phyloP scores from a whole-genome alignment of 305 asterid species.

The Fraxinus baroniana region DNA sequence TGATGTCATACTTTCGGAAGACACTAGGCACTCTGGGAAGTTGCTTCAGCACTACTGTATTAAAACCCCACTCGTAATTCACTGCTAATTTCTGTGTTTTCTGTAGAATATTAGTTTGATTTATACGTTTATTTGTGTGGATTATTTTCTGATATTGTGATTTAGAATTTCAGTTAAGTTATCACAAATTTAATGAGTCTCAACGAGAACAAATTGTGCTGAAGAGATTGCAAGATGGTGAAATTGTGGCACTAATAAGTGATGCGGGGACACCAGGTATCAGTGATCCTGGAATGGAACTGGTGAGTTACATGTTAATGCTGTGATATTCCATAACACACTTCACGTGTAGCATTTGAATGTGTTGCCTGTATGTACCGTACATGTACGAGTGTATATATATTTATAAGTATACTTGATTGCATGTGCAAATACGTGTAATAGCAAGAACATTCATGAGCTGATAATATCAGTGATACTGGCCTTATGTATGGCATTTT shows the following conservation, averaged over 20 bases:
- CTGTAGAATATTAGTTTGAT: background rate
- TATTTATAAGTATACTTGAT: background rate
- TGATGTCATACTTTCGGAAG: conserved; percentile 83
- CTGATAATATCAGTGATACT: background rate
- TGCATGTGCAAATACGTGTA: background rate
- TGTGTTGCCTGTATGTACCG: background rate
- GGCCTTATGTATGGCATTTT: background rate
- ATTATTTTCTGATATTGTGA: conserved; percentile 36
- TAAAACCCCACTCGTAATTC: conserved; percentile 79
- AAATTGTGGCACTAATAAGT: conserved; percentile 75
- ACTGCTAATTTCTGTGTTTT: conserved; percentile 16
- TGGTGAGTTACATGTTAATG: conserved; percentile 49
- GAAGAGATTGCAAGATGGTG: conserved; percentile 65
- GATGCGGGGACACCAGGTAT: conserved; percentile 96
- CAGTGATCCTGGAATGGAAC: conserved; percentile 87
- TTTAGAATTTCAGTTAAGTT: conserved; percentile 81
- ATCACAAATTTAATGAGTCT: conserved; percentile 88
- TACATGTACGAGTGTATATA: background rate
- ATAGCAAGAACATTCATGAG: conserved; percentile 14
- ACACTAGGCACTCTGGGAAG: conserved; percentile 91
- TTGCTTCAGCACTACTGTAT: conserved; percentile 79
- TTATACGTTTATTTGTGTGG: background rate
- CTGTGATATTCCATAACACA: background rate
- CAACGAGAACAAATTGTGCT: conserved; percentile 73
- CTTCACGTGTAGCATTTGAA: background rate